Conservation (phyloP, 2,329 filamentous ascomycete species). For the Apiospora pterosperma region DNA sequence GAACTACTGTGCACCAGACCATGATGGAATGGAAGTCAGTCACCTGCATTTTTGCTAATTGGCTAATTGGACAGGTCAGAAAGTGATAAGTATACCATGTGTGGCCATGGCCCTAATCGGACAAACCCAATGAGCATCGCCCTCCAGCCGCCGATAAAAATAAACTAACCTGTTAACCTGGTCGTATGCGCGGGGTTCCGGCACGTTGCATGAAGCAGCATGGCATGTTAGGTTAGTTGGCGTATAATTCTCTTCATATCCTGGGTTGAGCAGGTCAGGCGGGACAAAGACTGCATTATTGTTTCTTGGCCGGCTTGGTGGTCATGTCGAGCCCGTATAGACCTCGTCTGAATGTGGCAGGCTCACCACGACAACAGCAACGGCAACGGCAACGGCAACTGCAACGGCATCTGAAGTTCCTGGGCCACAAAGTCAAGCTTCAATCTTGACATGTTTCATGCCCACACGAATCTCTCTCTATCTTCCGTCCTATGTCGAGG, state of each 20-base stretch:
- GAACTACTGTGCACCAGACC: background rate
- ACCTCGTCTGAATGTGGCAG: too few species aligned
- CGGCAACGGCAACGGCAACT: too few species aligned
- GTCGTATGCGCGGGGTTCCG: background rate
- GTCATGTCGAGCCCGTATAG: background rate
- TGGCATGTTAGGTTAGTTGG: background rate
- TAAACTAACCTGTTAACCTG: conserved; percentile 9
- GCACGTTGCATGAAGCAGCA: background rate
- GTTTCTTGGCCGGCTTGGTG: background rate
- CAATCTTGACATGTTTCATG: conserved; percentile 1
- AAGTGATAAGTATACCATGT: background rate
- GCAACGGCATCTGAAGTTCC: background rate
- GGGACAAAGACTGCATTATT: background rate
- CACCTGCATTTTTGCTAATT: background rate
- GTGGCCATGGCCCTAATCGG: conserved; percentile 11
- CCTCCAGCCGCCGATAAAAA: conserved; percentile 18
- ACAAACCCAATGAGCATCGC: conserved; percentile 20
- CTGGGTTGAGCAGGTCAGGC: background rate
- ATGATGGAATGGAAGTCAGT: too few species aligned
- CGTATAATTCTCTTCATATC: background rate
- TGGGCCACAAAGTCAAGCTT: background rate
- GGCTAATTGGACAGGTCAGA: too few species aligned
- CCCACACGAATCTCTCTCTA: too few species aligned
- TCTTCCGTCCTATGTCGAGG: background rate
- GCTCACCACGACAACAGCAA: too few species aligned